phyloP scores from a whole-genome alignment of 257 asterid genomes.

The Solanum arcanum region DNA sequence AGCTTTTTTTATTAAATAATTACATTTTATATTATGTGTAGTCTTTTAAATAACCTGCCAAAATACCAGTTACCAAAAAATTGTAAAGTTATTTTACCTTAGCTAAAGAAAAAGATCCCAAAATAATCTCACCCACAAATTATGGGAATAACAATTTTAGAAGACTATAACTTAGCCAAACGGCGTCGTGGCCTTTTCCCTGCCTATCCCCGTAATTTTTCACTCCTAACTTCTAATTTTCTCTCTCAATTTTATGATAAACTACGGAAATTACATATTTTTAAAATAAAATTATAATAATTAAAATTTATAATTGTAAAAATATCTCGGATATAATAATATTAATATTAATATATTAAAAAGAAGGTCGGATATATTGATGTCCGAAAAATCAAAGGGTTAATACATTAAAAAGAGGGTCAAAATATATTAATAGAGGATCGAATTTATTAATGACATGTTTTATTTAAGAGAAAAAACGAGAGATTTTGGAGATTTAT shows the following conservation, averaged over 20 bases:
- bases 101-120: not conserved
- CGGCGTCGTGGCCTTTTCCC: not conserved
- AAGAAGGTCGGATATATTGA: too few relatives aligned
- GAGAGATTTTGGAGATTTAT: too few relatives aligned
- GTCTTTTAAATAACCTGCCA: not conserved
- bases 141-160: not conserved
- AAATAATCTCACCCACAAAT: not conserved
- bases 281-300: too few relatives aligned
- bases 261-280: too few relatives aligned
- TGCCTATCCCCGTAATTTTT: not conserved
- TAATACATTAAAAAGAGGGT: too few relatives aligned
- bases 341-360: too few relatives aligned
- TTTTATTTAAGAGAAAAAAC: too few relatives aligned
- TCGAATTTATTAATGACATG: too few relatives aligned
- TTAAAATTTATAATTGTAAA: too few relatives aligned
- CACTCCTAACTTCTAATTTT: not conserved
- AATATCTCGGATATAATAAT: too few relatives aligned
- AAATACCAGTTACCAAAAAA: not conserved
- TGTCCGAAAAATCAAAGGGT: rapidly evolving
- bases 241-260: too few relatives aligned
- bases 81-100: not conserved
- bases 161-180: not conserved
- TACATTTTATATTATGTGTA: not conserved
- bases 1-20: not conserved
- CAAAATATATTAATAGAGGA: too few relatives aligned